phyloP scores from a whole-genome alignment of 176 grass and related monocot species.

The Thalia dealbata region DNA sequence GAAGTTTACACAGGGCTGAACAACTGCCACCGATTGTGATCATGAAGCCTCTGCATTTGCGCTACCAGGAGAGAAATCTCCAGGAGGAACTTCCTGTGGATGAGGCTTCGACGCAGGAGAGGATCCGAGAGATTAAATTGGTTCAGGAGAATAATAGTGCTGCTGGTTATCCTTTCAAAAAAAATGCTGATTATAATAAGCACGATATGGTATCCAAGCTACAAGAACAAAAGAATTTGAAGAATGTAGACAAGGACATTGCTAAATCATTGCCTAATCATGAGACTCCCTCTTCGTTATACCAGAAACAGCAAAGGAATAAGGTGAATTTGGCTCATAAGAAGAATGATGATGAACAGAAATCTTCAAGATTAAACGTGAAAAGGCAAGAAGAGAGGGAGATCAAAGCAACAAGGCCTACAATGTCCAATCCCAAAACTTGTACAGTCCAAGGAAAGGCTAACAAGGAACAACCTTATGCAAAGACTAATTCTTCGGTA shows the following conservation, averaged over 20 bases:
- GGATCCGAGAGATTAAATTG: slow-evolving; percentile 25
- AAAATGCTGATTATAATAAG: neutral
- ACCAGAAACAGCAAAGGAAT: slow-evolving; percentile 19
- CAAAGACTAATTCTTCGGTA: slow-evolving; percentile 27
- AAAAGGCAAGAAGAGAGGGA: slow-evolving; percentile 36
- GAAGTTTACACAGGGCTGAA: neutral
- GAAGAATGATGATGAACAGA: slow-evolving; percentile 29
- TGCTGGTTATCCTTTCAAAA: neutral
- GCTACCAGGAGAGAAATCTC: slow-evolving; percentile 11
- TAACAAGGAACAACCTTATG: slow-evolving; percentile 25
- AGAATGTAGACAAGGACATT: slow-evolving; percentile 17
- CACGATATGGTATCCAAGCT: neutral
- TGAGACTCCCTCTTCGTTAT: slow-evolving; percentile 14
- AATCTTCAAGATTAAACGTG: slow-evolving; percentile 15
- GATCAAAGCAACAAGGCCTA: slow-evolving; percentile 23
- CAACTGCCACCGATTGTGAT: slow-evolving; percentile 24
- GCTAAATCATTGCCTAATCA: slow-evolving; percentile 25
- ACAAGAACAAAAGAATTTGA: slow-evolving; percentile 10
- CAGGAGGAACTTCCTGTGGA: slow-evolving; percentile 4
- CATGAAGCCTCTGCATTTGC: slow-evolving; percentile 19
- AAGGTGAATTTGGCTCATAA: slow-evolving; percentile 8
- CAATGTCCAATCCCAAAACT: slow-evolving; percentile 17
- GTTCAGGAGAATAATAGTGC: slow-evolving; percentile 15
- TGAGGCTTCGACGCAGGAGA: slow-evolving; percentile 2
- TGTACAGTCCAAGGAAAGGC: slow-evolving; percentile 6